Evolutionary conservation across 129 eudicot species (phyloP), one percentile per base, ranked within the genome.

Genomic region (Scalesia atractyloides): DNA sequence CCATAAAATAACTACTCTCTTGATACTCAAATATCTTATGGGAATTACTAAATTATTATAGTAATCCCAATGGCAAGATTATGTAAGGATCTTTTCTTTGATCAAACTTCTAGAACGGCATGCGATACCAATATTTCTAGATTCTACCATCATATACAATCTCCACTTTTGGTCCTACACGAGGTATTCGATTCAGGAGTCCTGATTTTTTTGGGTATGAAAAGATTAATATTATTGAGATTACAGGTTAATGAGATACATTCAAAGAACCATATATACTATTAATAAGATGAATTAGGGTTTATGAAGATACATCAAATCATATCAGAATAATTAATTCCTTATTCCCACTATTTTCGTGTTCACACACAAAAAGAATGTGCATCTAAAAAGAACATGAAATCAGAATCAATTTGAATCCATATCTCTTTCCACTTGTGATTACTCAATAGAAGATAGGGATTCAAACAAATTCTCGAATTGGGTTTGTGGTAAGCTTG

Each of bases 391-490:
- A 61, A 68, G 62, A 77, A 60, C 75, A 68, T 59, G 43, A 59
- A 26, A 30, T 59, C 65, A 59, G 2, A 59, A 59, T 59, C 43
- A 59, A 24, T 59, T 59, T 26, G 43, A 59, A 26, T 77, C 53
- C 54, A 61, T 16, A 46, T 77, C 75, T 77, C 44, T 69, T 69
- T 77, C 81, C 65, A 68, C 76, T 77, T 69, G 65, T 60, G 64
- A 61, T 33, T 64, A 64, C 43, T 64, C 64, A 12, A 64, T 30
- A 12, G 39, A 60, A 37, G 64, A 69, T 68, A 18, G 13, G 52
- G 62, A 77, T 69, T 15, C 54, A 61, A 69, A 61, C 53, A 47
- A 60, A 5, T 3, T 68, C 9, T 76, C 30, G 41, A 58, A 76
- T 9, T 26, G 59, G 68, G 14, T 36, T 61, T 77, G 66, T 50